Evolutionary conservation across 1,139 yeast species (phyloP), one percentile per base, ranked within the genome.

Genomic region (Meyerozyma guilliermondii): DNA sequence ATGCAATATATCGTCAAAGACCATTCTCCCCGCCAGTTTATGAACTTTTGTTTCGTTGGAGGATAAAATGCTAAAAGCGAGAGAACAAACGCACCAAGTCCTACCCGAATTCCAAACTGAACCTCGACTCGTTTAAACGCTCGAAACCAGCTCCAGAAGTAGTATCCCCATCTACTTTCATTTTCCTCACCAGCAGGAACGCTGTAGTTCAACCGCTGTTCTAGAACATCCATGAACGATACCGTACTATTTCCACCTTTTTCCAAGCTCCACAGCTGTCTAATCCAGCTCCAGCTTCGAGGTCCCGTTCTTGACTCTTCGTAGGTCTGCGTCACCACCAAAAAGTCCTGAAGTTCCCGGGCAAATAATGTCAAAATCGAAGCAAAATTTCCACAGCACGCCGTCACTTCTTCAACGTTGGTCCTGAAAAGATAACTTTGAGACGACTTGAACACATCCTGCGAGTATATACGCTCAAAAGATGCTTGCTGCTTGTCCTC

Each of bases 1-100:
- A 87, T 83, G 52, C 87, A 81, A 54, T 81, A 87, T 0, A 91
- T 81, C 11, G 86, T 84, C 33, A 87, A 64, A 0, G 89, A 83
- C 96, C 96, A 87, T 59, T 87, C 96, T 13, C 86, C 83, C 50
- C 92, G 65, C 89, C 91, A 86, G 41, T 68, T 71, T 40, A 67
- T 73, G 52, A 86, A 87, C 0, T 60, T 50, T 6, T 70, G 68
- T 43, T 81, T 70, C 0, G 88, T 75, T 4, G 59, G 57, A 1
- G 83, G 81, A 33, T 78, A 55, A 55, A 81, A 87, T 4, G 95
- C 95, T 44, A 87, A 81, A 1, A 78, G 51, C 0, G 91, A 81
- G 38, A 87, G 62, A 5, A 76, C 64, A 37, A 84, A 71, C 0
- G 94, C 87, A 1, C 96, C 96, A 9, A 85, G 56, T 0, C 91